A percentile compares a stretch with the other conserved stretches of the same genome.
Conservation (phyloP, 441 rosid species). For the Mallotus japonicus region DNA sequence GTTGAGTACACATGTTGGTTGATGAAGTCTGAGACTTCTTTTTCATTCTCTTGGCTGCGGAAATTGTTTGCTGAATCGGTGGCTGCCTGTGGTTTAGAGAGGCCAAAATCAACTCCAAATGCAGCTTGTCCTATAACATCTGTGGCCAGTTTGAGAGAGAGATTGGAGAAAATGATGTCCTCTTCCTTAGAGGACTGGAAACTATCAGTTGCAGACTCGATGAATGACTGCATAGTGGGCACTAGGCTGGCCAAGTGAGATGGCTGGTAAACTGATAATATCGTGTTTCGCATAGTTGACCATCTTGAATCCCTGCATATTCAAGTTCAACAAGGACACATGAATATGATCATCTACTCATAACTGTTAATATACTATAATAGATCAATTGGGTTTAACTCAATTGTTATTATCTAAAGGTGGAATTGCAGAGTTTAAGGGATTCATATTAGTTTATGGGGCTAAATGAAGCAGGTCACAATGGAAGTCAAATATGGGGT, state of each 20-base stretch:
- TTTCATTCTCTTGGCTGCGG: constrained; percentile 22
- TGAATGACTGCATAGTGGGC: constrained; percentile 73
- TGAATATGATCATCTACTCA: background rate
- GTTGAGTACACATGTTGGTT: constrained; percentile 91
- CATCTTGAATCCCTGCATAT: constrained; percentile 73
- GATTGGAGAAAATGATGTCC: constrained; percentile 63
- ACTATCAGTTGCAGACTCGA: constrained; percentile 58
- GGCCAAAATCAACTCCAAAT: constrained; percentile 82
- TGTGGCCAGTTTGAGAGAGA: constrained; percentile 76
- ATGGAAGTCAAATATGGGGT: background rate
- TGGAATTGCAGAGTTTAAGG: background rate
- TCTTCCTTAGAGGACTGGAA: constrained; percentile 37
- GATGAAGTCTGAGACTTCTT: constrained; percentile 63
- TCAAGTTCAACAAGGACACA: constrained; percentile 4
- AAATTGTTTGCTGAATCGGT: constrained; percentile 22
- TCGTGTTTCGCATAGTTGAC: constrained; percentile 87
- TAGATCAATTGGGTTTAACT: background rate
- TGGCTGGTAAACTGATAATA: constrained; percentile 85
- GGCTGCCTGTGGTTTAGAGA: constrained; percentile 42
- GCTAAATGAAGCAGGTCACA: background rate
- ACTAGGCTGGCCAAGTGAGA: constrained; percentile 79
- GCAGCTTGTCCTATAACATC: constrained; percentile 96
- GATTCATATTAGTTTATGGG: background rate
- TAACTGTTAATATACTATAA: background rate
- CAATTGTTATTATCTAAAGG: background rate